Conservation (phyloP, 345 rosid species). For the Bruguiera parviflora region DNA sequence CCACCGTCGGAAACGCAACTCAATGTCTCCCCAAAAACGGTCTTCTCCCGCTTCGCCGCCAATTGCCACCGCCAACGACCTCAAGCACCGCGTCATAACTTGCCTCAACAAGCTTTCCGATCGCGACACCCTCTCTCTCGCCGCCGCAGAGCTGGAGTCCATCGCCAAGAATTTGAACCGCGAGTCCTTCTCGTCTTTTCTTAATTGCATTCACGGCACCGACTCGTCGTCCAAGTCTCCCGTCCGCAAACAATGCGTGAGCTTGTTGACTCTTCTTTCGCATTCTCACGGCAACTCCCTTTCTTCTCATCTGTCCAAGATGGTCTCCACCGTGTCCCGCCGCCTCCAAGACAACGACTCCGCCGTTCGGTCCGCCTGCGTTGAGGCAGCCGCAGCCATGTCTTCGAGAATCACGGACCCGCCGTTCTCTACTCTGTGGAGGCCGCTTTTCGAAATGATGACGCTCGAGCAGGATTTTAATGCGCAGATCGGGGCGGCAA, state of each 20-base stretch:
- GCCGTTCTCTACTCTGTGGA: constrained; percentile 52
- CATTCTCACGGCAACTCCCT: constrained; percentile 70
- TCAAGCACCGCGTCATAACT: constrained; percentile 65
- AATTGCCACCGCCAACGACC: constrained; percentile 26
- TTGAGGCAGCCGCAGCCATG: constrained; percentile 63
- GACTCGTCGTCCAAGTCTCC: constrained; percentile 70
- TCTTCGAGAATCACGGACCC: constrained; percentile 49
- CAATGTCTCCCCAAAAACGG: constrained; percentile 45
- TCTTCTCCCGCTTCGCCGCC: constrained; percentile 29
- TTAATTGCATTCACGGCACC: constrained; percentile 67
- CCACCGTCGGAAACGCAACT: too few species aligned
- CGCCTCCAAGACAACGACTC: constrained; percentile 85
- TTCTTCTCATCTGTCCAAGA: constrained; percentile 71
- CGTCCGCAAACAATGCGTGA: constrained; percentile 80
- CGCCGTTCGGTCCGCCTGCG: constrained; percentile 79
- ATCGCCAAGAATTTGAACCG: constrained; percentile 55
- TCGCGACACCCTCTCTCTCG: constrained; percentile 79
- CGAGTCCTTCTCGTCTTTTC: constrained; percentile 63
- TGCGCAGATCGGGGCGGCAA: constrained; percentile 76
- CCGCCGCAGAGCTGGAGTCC: constrained; percentile 77
- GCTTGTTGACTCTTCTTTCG: constrained; percentile 60
- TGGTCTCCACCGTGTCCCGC: constrained; percentile 70
- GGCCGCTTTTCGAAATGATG: constrained; percentile 65
- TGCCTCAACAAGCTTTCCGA: constrained; percentile 91
- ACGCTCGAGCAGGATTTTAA: constrained; percentile 64